A percentile compares a stretch with the other conserved stretches of the same genome.
Conservation (phyloP, 805 yeast species). For the Hanseniaspora jakobsenii region DNA sequence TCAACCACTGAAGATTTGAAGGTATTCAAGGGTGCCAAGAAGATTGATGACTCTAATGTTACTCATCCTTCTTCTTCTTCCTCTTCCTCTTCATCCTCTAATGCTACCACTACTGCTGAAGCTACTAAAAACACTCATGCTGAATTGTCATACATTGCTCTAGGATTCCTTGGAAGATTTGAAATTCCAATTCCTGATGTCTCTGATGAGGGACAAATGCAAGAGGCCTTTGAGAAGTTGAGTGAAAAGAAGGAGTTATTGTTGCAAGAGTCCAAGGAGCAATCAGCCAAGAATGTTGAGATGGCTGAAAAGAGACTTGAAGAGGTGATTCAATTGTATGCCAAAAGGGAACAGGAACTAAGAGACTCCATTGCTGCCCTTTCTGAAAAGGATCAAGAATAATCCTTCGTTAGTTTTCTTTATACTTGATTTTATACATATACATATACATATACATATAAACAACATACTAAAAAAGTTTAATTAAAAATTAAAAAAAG, state of each 20-base stretch:
- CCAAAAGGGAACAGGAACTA: conserved; percentile 33
- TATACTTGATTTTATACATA: not conserved
- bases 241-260: conserved; percentile 60
- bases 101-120: too few species aligned
- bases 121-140: conserved; percentile 39
- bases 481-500: too few species aligned
- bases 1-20: conserved; percentile 36
- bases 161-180: conserved; percentile 64
- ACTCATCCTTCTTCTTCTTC: too few species aligned
- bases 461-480: too few species aligned
- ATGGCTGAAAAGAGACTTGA: conserved; percentile 68
- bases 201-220: conserved; percentile 47
- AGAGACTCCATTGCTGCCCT: conserved; percentile 17
- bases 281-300: conserved; percentile 62
- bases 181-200: conserved; percentile 68
- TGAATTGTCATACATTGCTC: conserved; percentile 66
- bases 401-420: not conserved
- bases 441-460: too few species aligned
- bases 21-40: conserved; percentile 37
- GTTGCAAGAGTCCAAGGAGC: conserved; percentile 63
- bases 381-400: not conserved
- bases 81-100: too few species aligned
- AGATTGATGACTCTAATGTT: conserved; percentile 32
- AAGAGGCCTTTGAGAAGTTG: conserved; percentile 51
- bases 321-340: conserved; percentile 45